Conservation (phyloP, 1,284 basidiomycete species). For the Erythrobasidium hasegawianum region DNA sequence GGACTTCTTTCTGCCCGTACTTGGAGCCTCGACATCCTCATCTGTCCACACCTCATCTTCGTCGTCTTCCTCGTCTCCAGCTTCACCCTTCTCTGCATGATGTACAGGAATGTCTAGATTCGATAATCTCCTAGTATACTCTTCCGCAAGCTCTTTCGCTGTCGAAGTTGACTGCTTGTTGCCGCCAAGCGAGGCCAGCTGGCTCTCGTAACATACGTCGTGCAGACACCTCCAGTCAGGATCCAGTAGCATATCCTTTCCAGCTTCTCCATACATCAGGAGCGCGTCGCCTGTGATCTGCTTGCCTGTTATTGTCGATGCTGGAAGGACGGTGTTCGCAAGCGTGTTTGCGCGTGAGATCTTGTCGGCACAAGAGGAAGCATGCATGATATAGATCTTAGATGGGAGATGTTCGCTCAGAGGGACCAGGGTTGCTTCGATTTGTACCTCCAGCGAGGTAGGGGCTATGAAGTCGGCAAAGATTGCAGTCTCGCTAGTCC, state of each 20-base stretch:
- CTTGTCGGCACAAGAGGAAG: neutral
- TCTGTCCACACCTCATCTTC: conserved; percentile 24
- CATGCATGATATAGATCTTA: conserved; percentile 1
- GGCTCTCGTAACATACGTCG: conserved; percentile 21
- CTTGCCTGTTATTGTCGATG: neutral
- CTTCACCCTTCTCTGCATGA: neutral
- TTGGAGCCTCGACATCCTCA: conserved; percentile 26
- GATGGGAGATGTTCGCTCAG: neutral
- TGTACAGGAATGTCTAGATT: neutral
- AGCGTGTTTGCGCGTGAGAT: neutral
- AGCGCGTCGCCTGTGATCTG: conserved; percentile 4
- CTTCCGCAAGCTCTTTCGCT: conserved; percentile 11
- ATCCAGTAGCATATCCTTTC: conserved; percentile 3
- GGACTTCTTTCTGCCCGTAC: neutral
- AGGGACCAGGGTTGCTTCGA: neutral
- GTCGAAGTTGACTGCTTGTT: neutral
- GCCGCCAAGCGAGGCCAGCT: conserved; percentile 4
- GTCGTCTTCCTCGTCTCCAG: neutral
- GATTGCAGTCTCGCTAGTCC: neutral
- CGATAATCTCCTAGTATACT: conserved; percentile 6
- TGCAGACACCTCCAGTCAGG: conserved; percentile 18
- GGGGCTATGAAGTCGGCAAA: conserved; percentile 7
- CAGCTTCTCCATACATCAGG: neutral
- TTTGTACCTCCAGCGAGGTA: neutral
- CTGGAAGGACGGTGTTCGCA: conserved; percentile 1